These are phyloP conservation scores for Phytophthora constricta DNA, from an alignment of 352 stramenopile species.

Conservation along the genomic window DNA sequence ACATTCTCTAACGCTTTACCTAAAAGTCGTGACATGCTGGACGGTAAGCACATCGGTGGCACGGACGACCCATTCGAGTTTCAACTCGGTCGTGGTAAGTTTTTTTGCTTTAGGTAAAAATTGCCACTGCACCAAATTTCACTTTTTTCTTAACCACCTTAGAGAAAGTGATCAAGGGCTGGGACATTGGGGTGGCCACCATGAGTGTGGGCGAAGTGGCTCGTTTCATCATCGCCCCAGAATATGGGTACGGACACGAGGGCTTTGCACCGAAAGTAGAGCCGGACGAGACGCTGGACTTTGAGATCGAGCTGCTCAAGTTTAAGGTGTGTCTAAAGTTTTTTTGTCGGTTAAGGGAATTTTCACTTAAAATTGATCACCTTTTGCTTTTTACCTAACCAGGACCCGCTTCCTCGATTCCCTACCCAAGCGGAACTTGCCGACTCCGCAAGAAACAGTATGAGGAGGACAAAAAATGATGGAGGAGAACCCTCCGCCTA, in stretches of 20 bases:
- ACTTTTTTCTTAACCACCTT: too few relatives aligned
- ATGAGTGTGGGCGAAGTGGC: constrained; percentile 82
- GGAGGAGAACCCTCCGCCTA: constrained; percentile 84
- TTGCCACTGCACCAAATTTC: constrained; percentile 3
- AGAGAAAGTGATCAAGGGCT: constrained; percentile 90
- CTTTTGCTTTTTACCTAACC: background rate
- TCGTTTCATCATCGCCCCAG: constrained; percentile 83
- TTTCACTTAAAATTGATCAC: background rate
- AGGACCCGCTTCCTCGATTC: constrained; percentile 85
- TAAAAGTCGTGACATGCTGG: constrained; percentile 73
- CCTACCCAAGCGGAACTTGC: constrained; percentile 83
- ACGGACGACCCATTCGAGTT: constrained; percentile 90
- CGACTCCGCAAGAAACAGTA: constrained; percentile 83
- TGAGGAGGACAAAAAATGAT: constrained; percentile 88
- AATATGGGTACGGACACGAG: constrained; percentile 82
- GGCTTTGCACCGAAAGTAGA: constrained; percentile 88
- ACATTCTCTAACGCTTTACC: background rate
- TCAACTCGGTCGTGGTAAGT: constrained; percentile 73
- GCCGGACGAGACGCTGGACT: constrained; percentile 85
- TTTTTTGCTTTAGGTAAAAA: background rate
- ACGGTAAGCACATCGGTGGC: constrained; percentile 82
- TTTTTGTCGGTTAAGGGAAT: background rate
- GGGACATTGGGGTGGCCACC: constrained; percentile 84
- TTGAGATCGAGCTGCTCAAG: constrained; percentile 84
- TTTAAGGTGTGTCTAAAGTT: constrained; percentile 57